Base-by-base conservation (phyloP, 192 early-diverging fungal genomes). In the Gaertneriomyces semiglobifer region DNA sequence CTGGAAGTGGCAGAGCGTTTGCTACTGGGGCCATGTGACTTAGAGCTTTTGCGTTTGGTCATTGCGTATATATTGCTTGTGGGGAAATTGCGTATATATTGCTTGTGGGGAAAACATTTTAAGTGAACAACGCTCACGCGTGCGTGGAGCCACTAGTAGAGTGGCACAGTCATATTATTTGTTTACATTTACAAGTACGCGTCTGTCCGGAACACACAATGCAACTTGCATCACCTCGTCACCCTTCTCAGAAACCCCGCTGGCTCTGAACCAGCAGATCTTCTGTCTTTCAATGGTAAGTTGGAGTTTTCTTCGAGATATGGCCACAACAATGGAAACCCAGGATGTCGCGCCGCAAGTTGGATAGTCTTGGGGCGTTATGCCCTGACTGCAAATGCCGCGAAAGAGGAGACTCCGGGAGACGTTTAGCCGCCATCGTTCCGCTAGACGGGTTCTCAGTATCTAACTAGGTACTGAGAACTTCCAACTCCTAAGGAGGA, bases 391-490 rank as follows among this genome's bases (percentile, higher is more conserved):
- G 47, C 47, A 48, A 48, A 48, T 48, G 47, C 47, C 47, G 47
- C 47, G 47, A 48, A 48, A 48, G n/a, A 11, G 47, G 47, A 48
- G 47, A 48, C 47, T 48, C 47, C 47, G 47, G 47, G 47, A 48
- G n/a, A 48, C 47, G 47, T 48, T 48, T 48, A 48, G 47, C 47
- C 47, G 47, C 47, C 47, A 9, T 48, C n/a, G 47, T 48, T 9
- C 47, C 47, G 47, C n/a, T 48, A 48, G n/a, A 48, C 47, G 47
- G 47, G 47, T 48, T 48, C n/a, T 48, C 47, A 48, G 47, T 48
- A 48, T 48, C 47, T 48, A 48, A 48, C 47, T 48, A 48, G 47
- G n/a, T 48, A 48, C 47, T 48, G 47, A 48, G 47, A 48, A n/a
- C 47, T 48, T 48, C 47, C 9, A 48, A 48, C 47, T 48, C 47